Evolutionary conservation across 306 rosid species (phyloP).

Genomic region (Vicia sativa): DNA sequence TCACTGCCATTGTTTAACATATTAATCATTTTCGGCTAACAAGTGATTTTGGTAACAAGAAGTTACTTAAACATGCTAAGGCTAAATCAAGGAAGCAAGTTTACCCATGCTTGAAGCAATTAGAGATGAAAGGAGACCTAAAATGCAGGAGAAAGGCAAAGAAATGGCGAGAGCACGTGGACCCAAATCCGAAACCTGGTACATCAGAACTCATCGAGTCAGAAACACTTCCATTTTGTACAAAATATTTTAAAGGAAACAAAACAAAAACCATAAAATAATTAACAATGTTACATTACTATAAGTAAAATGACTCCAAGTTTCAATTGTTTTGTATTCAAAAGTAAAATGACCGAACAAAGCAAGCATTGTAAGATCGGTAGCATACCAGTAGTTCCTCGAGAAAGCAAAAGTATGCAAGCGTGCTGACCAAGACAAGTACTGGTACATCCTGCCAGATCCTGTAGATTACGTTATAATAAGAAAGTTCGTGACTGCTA

Average conservation of each 20-base stretch:
- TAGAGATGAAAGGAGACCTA: slow-evolving; percentile 78
- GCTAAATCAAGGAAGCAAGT: slow-evolving; percentile 37
- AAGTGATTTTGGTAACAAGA: background rate
- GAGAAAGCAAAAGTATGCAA: slow-evolving; percentile 88
- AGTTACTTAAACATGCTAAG: slow-evolving; percentile 16
- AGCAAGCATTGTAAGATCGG: slow-evolving; percentile 9
- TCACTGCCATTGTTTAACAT: slow-evolving; percentile 51
- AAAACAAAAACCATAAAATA: slow-evolving; percentile 10
- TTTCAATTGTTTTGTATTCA: background rate
- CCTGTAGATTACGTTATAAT: slow-evolving; percentile 51
- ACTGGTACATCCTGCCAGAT: slow-evolving; percentile 77
- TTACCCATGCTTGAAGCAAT: slow-evolving; percentile 86
- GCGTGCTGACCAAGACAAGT: slow-evolving; percentile 88
- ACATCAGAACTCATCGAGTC: slow-evolving; percentile 35
- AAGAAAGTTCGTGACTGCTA: too few relatives aligned
- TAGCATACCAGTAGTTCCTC: slow-evolving; percentile 88
- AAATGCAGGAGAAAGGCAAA: slow-evolving; percentile 70
- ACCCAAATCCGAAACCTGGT: slow-evolving; percentile 82
- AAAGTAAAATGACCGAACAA: background rate
- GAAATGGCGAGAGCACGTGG: slow-evolving; percentile 83
- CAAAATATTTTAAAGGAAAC: background rate
- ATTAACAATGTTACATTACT: background rate
- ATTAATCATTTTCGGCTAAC: slow-evolving; percentile 2
- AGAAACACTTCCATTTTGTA: slow-evolving; percentile 33
- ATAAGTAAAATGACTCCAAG: background rate